These are phyloP conservation scores for Discostella stelligeroides DNA, from an alignment of 108 stramenopile species.

Conservation along the genomic window DNA sequence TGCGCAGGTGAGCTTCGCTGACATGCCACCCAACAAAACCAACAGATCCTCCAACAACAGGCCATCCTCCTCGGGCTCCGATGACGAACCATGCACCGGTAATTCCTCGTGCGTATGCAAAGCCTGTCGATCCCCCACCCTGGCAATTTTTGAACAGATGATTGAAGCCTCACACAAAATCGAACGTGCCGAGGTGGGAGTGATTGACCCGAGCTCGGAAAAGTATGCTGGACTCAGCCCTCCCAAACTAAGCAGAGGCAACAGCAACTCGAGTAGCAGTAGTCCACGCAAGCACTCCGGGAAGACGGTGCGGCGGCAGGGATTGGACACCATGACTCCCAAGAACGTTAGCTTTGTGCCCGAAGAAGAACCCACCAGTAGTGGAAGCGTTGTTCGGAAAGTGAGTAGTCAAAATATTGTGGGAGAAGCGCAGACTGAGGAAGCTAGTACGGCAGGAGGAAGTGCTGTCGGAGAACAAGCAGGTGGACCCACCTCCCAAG, in stretches of 20 bases:
- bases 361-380: not conserved
- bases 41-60: not conserved
- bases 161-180: constrained; percentile 43
- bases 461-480: not conserved
- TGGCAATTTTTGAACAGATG: constrained; percentile 56
- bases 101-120: constrained; percentile 26
- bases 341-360: not conserved
- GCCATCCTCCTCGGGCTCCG: not conserved
- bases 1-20: constrained; percentile 39
- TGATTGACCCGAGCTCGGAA: not conserved
- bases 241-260: constrained; percentile 34
- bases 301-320: not conserved
- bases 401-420: constrained; percentile 20
- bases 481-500: not conserved
- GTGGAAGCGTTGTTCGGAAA: constrained; percentile 12
- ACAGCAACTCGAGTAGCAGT: not conserved
- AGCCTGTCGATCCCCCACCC: constrained; percentile 37
- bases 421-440: not conserved
- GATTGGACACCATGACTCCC: not conserved
- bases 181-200: constrained; percentile 18
- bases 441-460: not conserved
- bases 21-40: not conserved
- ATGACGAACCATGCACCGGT: not conserved
- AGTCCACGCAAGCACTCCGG: not conserved
- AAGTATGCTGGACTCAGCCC: constrained; percentile 37